Conservation (phyloP, 352 stramenopile species). For the Globisporangium middletonii region DNA sequence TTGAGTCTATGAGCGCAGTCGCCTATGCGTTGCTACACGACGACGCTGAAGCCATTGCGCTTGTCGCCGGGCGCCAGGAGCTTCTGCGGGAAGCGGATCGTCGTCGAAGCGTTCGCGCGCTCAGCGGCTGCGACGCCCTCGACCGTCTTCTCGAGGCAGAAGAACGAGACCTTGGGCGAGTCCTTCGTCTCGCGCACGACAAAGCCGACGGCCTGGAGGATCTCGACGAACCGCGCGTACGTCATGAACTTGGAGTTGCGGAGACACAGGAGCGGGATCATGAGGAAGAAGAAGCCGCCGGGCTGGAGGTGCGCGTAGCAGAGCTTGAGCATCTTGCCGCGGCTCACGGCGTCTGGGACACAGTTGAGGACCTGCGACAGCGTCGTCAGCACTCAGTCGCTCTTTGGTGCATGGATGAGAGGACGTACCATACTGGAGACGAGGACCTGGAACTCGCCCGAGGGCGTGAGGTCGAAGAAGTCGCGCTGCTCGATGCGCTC, state of each 20-base stretch:
- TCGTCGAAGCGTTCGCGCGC: constrained; percentile 11
- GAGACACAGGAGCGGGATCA: constrained; percentile 72
- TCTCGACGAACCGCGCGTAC: constrained; percentile 53
- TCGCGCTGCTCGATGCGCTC: constrained; percentile 89
- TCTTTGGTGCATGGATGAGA: too few species aligned
- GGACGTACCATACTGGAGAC: constrained; percentile 88
- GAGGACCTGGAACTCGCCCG: constrained; percentile 82
- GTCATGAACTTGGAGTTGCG: constrained; percentile 77
- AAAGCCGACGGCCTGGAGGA: constrained; percentile 71
- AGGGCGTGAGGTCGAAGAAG: constrained; percentile 83
- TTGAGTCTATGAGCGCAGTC: too few species aligned
- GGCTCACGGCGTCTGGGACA: constrained; percentile 85
- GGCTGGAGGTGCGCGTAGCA: constrained; percentile 54
- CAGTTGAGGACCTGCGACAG: constrained; percentile 89
- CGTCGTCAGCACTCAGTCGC: too few species aligned
- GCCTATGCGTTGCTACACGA: constrained; percentile 25
- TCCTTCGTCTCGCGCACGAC: constrained; percentile 63
- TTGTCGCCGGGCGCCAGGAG: constrained; percentile 41
- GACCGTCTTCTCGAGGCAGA: constrained; percentile 52
- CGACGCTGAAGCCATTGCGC: constrained; percentile 64
- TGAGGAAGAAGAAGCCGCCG: constrained; percentile 58
- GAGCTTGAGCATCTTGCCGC: constrained; percentile 71
- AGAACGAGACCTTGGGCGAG: constrained; percentile 77
- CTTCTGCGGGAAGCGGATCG: constrained; percentile 36
- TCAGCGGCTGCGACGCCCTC: too few species aligned